These are phyloP conservation scores for Acanthamoeba culbertsoni DNA, from an alignment of 208 protist species.

Conservation along the genomic window DNA sequence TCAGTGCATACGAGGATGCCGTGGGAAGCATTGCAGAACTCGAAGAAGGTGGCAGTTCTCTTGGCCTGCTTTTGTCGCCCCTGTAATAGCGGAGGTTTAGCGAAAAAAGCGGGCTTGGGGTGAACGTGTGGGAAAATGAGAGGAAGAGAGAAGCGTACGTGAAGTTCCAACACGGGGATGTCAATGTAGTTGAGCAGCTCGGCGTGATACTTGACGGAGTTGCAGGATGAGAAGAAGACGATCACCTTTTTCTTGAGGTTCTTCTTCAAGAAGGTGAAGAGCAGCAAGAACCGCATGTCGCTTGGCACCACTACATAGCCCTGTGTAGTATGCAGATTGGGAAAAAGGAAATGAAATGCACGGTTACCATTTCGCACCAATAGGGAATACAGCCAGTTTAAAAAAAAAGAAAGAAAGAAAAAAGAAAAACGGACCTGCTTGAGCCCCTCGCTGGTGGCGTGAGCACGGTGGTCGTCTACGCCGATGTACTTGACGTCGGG, in stretches of 20 bases:
- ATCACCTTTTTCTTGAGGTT: constrained; percentile 97
- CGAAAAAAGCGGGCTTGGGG: neutral
- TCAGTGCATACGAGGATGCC: constrained; percentile 99
- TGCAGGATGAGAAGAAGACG: constrained; percentile 98
- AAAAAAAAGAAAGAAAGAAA: constrained; percentile 37
- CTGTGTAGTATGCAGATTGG: constrained; percentile 96
- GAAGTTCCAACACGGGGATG: constrained; percentile 98
- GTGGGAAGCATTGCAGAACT: constrained; percentile 97
- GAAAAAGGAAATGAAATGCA: neutral
- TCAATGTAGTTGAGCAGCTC: constrained; percentile 99
- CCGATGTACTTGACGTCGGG: constrained; percentile 89
- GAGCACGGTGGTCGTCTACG: constrained; percentile 85
- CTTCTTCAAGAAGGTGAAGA: constrained; percentile 99
- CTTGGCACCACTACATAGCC: constrained; percentile 96
- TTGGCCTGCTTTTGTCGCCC: constrained; percentile 99
- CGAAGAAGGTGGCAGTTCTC: constrained; percentile 98
- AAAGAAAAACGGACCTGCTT: constrained; percentile 68
- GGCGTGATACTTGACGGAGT: constrained; percentile 98
- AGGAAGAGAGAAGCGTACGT: constrained; percentile 80
- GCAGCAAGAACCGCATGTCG: constrained; percentile 95
- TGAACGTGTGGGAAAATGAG: neutral
- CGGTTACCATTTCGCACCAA: constrained; percentile 72
- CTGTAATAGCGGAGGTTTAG: neutral
- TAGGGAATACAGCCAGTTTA: neutral
- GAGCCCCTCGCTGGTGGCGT: constrained; percentile 66